Evolutionary conservation across 768 basidiomycete species (phyloP).

Genomic region (Suillus occidentalis): DNA sequence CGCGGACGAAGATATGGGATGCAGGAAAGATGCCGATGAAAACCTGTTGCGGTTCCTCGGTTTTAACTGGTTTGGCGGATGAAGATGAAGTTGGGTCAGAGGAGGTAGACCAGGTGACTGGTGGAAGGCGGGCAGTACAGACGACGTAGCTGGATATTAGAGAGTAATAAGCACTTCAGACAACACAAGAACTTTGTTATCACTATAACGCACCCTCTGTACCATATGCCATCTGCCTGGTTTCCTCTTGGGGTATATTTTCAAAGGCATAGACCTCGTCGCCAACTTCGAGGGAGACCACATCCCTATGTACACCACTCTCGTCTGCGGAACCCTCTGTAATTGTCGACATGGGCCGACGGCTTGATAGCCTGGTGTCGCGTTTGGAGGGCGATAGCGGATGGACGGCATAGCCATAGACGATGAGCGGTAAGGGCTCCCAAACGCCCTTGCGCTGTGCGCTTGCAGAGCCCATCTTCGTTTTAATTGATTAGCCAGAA

Average conservation of each 20-base stretch:
- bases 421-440: slow-evolving; percentile 69
- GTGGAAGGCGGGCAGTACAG: slow-evolving; percentile 69
- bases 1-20: slow-evolving; percentile 83
- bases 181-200: slow-evolving; percentile 3
- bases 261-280: slow-evolving; percentile 98
- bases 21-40: slow-evolving; percentile 95
- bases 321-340: slow-evolving; percentile 58
- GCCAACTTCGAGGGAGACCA: slow-evolving; percentile 88
- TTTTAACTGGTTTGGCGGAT: slow-evolving; percentile 50
- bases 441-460: slow-evolving; percentile 46
- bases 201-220: slow-evolving; percentile 77
- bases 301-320: slow-evolving; percentile 64
- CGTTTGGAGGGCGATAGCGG: slow-evolving; percentile 76
- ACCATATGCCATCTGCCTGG: slow-evolving; percentile 85
- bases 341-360: slow-evolving; percentile 41
- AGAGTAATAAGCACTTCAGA: background rate
- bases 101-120: slow-evolving; percentile 60
- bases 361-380: slow-evolving; percentile 60
- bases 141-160: slow-evolving; percentile 70
- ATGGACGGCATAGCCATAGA: slow-evolving; percentile 91
- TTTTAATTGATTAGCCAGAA: background rate
- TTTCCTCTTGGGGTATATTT: slow-evolving; percentile 74
- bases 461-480: slow-evolving; percentile 21
- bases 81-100: slow-evolving; percentile 55
- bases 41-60: slow-evolving; percentile 82